Evolutionary conservation across 2,329 filamentous ascomycete genomes (phyloP).

Genomic region (Fusarium sp.): DNA sequence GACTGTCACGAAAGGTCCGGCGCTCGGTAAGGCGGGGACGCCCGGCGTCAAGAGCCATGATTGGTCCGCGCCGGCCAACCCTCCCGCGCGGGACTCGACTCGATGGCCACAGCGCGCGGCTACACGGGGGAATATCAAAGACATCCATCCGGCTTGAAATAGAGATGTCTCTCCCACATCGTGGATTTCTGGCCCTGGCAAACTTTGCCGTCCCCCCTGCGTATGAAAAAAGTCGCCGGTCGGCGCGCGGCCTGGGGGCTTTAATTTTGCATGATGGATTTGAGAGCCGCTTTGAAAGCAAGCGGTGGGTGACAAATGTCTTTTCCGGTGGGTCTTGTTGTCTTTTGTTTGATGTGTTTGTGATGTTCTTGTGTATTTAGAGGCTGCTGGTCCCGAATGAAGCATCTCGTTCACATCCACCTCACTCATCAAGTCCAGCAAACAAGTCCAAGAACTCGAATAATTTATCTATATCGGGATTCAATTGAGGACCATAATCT

Average conservation of each 20-base stretch:
- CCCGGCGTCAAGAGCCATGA: not conserved
- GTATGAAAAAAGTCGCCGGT: not conserved
- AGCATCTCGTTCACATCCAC: not conserved
- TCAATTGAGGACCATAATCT: not conserved
- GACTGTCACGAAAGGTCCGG: not conserved
- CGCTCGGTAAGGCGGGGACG: not conserved
- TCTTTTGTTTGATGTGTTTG: not conserved
- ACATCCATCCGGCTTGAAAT: not conserved
- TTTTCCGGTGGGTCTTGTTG: not conserved
- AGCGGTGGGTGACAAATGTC: not conserved
- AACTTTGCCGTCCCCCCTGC: not conserved
- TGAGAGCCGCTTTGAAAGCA: constrained; percentile 6
- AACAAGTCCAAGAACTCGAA: not conserved
- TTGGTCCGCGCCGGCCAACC: not conserved
- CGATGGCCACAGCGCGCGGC: not conserved
- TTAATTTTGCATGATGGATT: not conserved
- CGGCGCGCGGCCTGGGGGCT: not conserved
- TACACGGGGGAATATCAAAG: not conserved
- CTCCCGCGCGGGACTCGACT: not conserved
- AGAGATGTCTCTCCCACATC: not conserved
- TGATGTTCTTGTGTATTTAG: not conserved
- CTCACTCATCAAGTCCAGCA: not conserved
- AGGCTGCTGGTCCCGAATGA: not conserved
- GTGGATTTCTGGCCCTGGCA: not conserved
- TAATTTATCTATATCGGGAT: not conserved